These are phyloP conservation scores for Monilinia fructigena DNA, from an alignment of 2,329 filamentous ascomycete species.

Conservation along the genomic window DNA sequence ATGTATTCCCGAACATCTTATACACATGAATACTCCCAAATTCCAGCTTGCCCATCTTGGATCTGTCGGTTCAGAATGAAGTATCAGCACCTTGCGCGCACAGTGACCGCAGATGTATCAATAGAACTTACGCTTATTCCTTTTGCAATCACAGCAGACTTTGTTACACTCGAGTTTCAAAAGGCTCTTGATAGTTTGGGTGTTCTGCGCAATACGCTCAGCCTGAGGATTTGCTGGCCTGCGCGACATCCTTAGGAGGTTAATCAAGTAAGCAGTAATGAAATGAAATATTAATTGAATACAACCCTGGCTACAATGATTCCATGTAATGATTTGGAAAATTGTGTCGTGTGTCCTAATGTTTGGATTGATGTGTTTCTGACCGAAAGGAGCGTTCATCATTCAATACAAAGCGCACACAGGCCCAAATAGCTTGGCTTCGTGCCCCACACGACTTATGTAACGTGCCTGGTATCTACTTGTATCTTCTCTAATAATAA, in stretches of 20 bases:
- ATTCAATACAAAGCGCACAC: slow-evolving; percentile 20
- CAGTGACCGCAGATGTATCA: neutral
- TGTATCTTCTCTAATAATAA: neutral
- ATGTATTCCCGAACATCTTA: slow-evolving; percentile 97
- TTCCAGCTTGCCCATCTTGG: slow-evolving; percentile 99
- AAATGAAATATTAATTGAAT: neutral
- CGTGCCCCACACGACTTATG: slow-evolving; percentile 11
- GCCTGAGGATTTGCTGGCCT: slow-evolving; percentile 73
- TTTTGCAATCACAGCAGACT: slow-evolving; percentile 96
- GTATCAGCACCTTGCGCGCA: neutral
- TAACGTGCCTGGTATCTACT: neutral
- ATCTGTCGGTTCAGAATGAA: slow-evolving; percentile 53
- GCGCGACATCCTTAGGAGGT: slow-evolving; percentile 69
- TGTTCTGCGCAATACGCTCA: slow-evolving; percentile 89
- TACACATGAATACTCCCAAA: slow-evolving; percentile 94
- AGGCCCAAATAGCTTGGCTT: slow-evolving; percentile 9
- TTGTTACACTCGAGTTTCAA: slow-evolving; percentile 96
- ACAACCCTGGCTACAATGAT: neutral
- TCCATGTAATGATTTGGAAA: slow-evolving; percentile 12
- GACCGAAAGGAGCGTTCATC: slow-evolving; percentile 1
- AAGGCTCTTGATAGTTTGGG: slow-evolving; percentile 88
- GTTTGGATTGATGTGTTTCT: slow-evolving; percentile 8
- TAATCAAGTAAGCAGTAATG: neutral
- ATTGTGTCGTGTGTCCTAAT: slow-evolving; percentile 13
- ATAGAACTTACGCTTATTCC: slow-evolving; percentile 82